Base-by-base conservation (phyloP, 1,139 yeast genomes). In the Scheffersomyces lignicola region DNA sequence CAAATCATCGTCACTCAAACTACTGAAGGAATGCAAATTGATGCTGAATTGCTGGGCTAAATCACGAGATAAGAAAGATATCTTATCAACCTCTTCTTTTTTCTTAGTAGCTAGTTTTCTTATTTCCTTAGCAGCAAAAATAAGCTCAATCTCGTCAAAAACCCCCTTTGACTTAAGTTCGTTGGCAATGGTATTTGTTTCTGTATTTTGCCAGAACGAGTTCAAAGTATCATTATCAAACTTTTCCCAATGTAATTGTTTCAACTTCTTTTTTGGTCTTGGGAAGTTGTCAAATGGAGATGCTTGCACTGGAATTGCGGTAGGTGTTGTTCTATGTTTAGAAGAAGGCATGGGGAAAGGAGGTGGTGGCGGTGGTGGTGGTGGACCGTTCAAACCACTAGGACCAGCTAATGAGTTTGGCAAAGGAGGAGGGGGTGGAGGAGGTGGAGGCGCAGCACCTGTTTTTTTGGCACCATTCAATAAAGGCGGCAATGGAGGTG, bases 171-270 rank as follows among this genome's bases (percentile, higher is more conserved):
- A 74, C 60, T 74, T 59, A 42, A 84, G 66, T 37, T 81, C 83
- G 39, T 67, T 71, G 1, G 87, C 87, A 52, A 81, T 67, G 2
- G 57, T 44, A 24, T 56, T 59, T 3, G 65, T 56, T 33, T 58
- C 52, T 3, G 67, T 51, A 27, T 60, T 54, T 24, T 62, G 59
- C 94, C 94, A 84, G 55, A 84, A 80, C 0, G 92, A 81, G 40
- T 78, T 75, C 24, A 71, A 74, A 2, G 83, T 71, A 21, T 55
- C 55, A 26, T 62, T 57, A 24, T 84, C 92, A 38, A 84, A 67
- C 50, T 83, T 84, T 47, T 85, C 94, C 94, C 94, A 85, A 51
- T 85, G 95, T 45, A 84, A 65, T 56, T 84, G 95, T 54, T 84
- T 84, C 59, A 84, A 67, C 68, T 81, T 83, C 62, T 75, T 79